phyloP scores from a whole-genome alignment of 192 early-diverging fungal genomes.

The Coemansia sp. region DNA sequence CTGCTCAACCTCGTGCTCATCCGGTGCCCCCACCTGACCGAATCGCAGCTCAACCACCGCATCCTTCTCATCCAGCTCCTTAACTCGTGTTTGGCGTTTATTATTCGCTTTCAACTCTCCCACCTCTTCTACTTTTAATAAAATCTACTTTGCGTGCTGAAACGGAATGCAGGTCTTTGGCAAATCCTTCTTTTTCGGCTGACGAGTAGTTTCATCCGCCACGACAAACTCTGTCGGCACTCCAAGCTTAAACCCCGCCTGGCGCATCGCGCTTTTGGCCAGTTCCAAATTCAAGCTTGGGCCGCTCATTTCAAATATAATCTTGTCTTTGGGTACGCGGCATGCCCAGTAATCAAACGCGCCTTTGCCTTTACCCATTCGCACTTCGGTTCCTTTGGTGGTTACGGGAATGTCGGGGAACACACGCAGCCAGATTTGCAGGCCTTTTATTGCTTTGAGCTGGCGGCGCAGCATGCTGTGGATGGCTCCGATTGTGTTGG shows the following conservation, averaged over 20 bases:
- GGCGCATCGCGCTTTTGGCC: slow-evolving; percentile 46
- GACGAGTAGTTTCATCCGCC: slow-evolving; percentile 30
- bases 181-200: slow-evolving; percentile 45
- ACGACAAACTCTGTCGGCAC: slow-evolving; percentile 49
- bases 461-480: slow-evolving; percentile 71
- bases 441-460: slow-evolving; percentile 84
- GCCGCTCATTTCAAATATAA: slow-evolving; percentile 84
- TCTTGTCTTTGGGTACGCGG: slow-evolving; percentile 81
- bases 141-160: slow-evolving; percentile 41
- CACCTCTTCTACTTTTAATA: slow-evolving; percentile 73
- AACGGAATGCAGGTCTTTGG: slow-evolving; percentile 46
- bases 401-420: slow-evolving; percentile 94
- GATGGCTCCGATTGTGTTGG: slow-evolving; percentile 78
- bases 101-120: slow-evolving; percentile 78
- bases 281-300: slow-evolving; percentile 74
- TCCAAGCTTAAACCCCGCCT: slow-evolving; percentile 48
- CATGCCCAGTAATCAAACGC: slow-evolving; percentile 90
- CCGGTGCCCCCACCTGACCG: slow-evolving; percentile 68
- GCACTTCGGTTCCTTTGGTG: slow-evolving; percentile 82
- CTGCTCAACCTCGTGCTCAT: slow-evolving; percentile 89
- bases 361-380: slow-evolving; percentile 99
- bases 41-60: slow-evolving; percentile 56
- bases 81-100: slow-evolving; percentile 69
- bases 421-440: slow-evolving; percentile 78
- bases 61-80: slow-evolving; percentile 69